phyloP scores from a whole-genome alignment of 208 protist genomes.

The Trichomonas tenax region DNA sequence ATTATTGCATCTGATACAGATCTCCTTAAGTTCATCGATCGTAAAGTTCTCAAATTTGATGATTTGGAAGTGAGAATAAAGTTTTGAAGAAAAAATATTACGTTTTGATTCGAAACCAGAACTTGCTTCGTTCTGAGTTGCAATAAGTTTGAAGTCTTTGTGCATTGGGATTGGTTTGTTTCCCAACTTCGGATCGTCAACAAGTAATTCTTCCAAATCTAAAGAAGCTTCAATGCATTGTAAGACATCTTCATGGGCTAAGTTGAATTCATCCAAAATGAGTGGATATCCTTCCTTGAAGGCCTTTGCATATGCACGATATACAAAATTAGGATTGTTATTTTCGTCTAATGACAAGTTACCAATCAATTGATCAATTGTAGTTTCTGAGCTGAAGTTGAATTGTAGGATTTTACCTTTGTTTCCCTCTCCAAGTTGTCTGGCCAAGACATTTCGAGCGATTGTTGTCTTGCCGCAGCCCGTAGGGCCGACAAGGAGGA shows the following conservation, averaged over 20 bases:
- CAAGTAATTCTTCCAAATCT: not conserved
- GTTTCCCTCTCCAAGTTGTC: not conserved
- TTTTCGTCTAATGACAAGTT: not conserved
- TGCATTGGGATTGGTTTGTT: not conserved
- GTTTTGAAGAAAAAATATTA: not conserved
- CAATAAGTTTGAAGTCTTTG: conserved; percentile 7
- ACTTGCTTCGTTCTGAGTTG: not conserved
- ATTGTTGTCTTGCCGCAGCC: not conserved
- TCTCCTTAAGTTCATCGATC: not conserved
- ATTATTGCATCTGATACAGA: not conserved
- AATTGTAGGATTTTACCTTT: not conserved
- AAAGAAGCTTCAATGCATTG: conserved; percentile 24
- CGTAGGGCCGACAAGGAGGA: not conserved
- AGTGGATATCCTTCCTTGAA: not conserved
- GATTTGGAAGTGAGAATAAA: not conserved
- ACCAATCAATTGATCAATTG: conserved; percentile 10
- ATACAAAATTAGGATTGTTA: not conserved
- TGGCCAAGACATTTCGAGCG: not conserved
- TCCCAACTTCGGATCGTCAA: not conserved
- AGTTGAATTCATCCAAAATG: conserved; percentile 21
- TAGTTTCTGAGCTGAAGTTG: conserved; percentile 1
- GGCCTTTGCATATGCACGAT: not conserved
- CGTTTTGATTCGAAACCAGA: not conserved
- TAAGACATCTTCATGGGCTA: not conserved
- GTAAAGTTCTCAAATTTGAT: not conserved